These are phyloP conservation scores for Darksidea phi DNA, from an alignment of 495 filamentous ascomycete species.

Conservation along the genomic window DNA sequence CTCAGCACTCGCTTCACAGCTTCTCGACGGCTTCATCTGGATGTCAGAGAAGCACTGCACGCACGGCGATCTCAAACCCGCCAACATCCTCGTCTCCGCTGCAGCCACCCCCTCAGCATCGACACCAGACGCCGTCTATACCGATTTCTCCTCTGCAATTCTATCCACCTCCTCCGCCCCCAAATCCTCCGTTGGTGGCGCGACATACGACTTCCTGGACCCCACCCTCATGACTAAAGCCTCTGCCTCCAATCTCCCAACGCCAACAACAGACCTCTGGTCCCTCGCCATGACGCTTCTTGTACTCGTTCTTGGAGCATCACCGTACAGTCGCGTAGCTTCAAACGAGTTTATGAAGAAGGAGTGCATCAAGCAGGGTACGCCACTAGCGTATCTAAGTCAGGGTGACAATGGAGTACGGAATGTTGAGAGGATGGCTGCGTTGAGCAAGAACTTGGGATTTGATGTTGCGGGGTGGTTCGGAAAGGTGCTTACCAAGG, in stretches of 20 bases:
- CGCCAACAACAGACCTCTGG: constrained; percentile 51
- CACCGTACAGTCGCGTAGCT: constrained; percentile 52
- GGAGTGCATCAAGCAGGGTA: constrained; percentile 25
- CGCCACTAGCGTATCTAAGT: constrained; percentile 10
- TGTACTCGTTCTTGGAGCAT: constrained; percentile 54
- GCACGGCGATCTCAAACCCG: constrained; percentile 60
- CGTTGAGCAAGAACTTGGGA: constrained; percentile 11
- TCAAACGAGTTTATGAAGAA: constrained; percentile 15
- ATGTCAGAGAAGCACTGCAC: constrained; percentile 52
- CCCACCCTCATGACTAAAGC: constrained; percentile 50
- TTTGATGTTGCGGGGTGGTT: constrained; percentile 22
- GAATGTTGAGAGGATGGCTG: constrained; percentile 20
- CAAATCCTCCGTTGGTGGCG: constrained; percentile 42
- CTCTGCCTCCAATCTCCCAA: constrained; percentile 29
- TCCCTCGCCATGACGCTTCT: constrained; percentile 59
- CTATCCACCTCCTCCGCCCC: constrained; percentile 7
- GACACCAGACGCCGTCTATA: constrained; percentile 57
- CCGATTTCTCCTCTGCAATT: constrained; percentile 59
- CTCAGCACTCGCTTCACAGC: constrained; percentile 48
- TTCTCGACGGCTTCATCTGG: constrained; percentile 54
- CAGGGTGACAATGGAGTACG: constrained; percentile 19
- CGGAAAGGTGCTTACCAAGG: constrained; percentile 11
- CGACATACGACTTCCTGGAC: constrained; percentile 60
- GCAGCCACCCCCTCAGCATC: constrained; percentile 20
- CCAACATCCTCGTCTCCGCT: constrained; percentile 51